Evolutionary conservation across 2,329 filamentous ascomycete genomes (phyloP).

Genomic region (Huntiella decipiens): DNA sequence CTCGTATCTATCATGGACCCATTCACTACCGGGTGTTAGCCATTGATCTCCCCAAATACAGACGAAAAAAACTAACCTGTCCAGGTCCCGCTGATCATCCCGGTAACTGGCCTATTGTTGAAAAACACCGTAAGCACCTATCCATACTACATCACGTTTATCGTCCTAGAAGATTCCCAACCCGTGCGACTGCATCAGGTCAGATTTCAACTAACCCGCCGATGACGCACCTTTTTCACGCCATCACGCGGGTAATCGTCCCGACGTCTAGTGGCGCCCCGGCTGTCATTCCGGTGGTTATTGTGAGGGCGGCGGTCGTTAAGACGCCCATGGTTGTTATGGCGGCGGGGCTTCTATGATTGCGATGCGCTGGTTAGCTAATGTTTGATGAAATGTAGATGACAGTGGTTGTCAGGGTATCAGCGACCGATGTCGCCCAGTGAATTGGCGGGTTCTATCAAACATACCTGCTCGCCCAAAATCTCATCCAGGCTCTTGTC

Average conservation of each 20-base stretch:
- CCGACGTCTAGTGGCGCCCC: constrained; percentile 7
- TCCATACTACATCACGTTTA: too few relatives aligned
- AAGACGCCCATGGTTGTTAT: constrained; percentile 2
- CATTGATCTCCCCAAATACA: background rate
- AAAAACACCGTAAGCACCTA: too few relatives aligned
- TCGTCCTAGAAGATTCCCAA: constrained; percentile 6
- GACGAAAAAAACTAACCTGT: constrained; percentile 36
- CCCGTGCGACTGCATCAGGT: constrained; percentile 1
- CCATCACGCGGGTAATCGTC: constrained; percentile 22
- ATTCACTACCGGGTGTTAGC: constrained; percentile 40
- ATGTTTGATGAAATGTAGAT: too few relatives aligned
- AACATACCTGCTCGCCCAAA: constrained; percentile 29
- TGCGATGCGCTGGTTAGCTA: background rate
- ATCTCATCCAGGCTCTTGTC: constrained; percentile 38
- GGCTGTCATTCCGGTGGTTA: background rate
- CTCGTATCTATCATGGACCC: constrained; percentile 84
- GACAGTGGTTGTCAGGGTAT: too few relatives aligned
- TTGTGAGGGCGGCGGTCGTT: background rate
- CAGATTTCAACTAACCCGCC: background rate
- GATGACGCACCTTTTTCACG: constrained; percentile 61
- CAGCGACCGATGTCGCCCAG: too few relatives aligned
- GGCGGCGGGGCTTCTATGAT: constrained; percentile 5
- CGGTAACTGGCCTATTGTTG: constrained; percentile 32
- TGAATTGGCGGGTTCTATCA: background rate
- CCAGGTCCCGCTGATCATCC: constrained; percentile 46